Conservation (phyloP, 352 stramenopile species). For the Pythium diclinum region DNA sequence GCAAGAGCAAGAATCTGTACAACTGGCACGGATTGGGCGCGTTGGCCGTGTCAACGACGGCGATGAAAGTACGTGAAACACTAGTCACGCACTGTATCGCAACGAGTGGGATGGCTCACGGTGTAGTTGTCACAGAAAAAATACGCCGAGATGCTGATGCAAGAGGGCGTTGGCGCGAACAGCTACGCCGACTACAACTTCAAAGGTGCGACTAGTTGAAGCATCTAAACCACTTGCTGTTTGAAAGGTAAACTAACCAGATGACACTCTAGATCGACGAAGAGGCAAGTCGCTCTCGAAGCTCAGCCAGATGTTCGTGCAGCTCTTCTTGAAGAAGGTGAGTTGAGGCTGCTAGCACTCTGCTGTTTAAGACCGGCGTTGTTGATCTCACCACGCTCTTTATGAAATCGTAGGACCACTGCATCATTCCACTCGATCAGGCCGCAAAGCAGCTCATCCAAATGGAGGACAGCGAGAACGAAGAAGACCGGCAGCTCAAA, state of each 20-base stretch:
- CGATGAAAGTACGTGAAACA: conserved; percentile 58
- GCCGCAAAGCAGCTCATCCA: conserved; percentile 93
- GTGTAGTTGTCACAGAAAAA: conserved; percentile 22
- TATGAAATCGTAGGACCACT: conserved; percentile 48
- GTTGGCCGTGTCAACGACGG: conserved; percentile 58
- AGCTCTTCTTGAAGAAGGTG: conserved; percentile 92
- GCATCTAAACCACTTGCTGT: too few species aligned
- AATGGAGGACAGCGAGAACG: conserved; percentile 70
- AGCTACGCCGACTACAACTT: conserved; percentile 46
- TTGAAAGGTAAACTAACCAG: too few species aligned
- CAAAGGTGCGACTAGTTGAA: conserved; percentile 39
- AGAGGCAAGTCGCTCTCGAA: conserved; percentile 87
- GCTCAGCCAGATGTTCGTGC: conserved; percentile 94
- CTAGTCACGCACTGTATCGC: not conserved
- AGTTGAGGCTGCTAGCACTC: conserved; percentile 4
- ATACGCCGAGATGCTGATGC: conserved; percentile 38
- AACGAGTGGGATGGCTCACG: not conserved
- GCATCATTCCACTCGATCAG: conserved; percentile 91
- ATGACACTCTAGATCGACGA: conserved; percentile 41
- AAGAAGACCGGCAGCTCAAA: conserved; percentile 78
- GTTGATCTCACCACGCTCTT: not conserved
- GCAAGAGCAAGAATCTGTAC: conserved; percentile 97
- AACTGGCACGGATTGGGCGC: conserved; percentile 81
- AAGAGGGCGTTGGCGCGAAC: conserved; percentile 21
- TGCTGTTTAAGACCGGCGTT: not conserved